Evolutionary conservation across 106 monocot genomes (phyloP).

Genomic region (Dioscorea dumetorum): DNA sequence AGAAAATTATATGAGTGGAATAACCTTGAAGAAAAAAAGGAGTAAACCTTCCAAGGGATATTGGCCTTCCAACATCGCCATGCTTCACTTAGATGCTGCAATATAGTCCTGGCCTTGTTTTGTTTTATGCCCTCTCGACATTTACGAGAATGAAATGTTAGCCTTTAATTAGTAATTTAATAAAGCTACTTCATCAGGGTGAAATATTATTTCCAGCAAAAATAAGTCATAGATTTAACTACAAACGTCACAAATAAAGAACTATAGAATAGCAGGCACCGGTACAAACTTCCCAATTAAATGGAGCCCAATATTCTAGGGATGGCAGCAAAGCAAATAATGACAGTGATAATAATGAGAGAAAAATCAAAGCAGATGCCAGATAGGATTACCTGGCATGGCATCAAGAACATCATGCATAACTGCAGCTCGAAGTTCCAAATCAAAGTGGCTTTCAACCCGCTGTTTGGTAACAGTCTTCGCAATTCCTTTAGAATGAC

Average conservation of each 20-base stretch:
- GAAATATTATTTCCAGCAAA: too few species aligned
- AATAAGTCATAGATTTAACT: too few species aligned
- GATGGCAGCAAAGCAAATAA: too few species aligned
- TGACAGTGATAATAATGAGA: neutral
- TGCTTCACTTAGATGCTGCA: constrained; percentile 99
- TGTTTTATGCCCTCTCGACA: constrained; percentile 97
- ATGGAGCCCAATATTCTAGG: too few species aligned
- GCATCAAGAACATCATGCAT: constrained; percentile 99
- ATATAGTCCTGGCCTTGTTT: constrained; percentile 96
- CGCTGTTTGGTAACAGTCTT: constrained; percentile 99
- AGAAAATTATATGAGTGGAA: too few species aligned
- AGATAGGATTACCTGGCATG: constrained; percentile 71
- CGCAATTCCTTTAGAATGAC: constrained; percentile 98
- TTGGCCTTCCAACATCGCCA: constrained; percentile 99
- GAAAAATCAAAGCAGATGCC: constrained; percentile 1
- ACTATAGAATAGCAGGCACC: too few species aligned
- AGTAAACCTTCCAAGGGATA: constrained; percentile 92
- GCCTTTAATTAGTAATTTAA: too few species aligned
- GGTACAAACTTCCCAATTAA: too few species aligned
- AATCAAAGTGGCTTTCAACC: constrained; percentile 98
- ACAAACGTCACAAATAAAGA: too few species aligned
- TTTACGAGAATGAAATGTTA: too few species aligned
- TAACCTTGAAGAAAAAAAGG: too few species aligned
- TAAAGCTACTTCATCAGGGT: too few species aligned
- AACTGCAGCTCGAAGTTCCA: constrained; percentile 99